phyloP scores from a whole-genome alignment of 345 rosid species.

The Heritiera fomes region DNA sequence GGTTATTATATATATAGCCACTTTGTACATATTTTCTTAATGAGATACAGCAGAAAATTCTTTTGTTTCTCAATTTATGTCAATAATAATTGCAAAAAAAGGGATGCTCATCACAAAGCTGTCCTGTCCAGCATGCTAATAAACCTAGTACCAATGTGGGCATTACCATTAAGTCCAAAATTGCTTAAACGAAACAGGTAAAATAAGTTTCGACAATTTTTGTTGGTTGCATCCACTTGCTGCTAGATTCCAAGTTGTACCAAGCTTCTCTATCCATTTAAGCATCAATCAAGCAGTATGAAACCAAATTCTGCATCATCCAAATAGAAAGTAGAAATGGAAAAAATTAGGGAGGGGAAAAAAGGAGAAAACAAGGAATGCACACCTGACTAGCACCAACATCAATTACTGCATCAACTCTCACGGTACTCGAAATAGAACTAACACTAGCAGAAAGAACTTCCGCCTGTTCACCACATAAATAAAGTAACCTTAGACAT shows the following conservation, averaged over 20 bases:
- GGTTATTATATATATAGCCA: no score
- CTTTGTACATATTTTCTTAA: no score
- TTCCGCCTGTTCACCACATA: conserved; percentile 56
- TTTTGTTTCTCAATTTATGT: no score
- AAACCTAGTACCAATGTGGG: no score
- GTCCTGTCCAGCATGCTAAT: neutral
- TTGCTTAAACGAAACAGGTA: no score
- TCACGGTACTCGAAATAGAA: conserved; percentile 53
- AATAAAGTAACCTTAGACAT: conserved; percentile 10
- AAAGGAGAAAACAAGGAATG: conserved; percentile 10
- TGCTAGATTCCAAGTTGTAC: no score
- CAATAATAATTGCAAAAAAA: neutral
- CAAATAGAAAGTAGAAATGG: neutral
- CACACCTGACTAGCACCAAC: conserved; percentile 94
- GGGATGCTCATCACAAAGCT: neutral
- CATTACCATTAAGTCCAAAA: no score
- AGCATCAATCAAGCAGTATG: neutral
- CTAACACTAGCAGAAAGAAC: conserved; percentile 74
- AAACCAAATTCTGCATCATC: neutral
- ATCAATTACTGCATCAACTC: conserved; percentile 63
- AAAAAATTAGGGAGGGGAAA: neutral
- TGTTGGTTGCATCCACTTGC: no score
- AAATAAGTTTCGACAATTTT: no score
- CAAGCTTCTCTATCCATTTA: no score
- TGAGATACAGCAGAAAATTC: no score